Evolutionary conservation across 148 eudicot genomes (phyloP).

Genomic region (Pouteria glomerata): DNA sequence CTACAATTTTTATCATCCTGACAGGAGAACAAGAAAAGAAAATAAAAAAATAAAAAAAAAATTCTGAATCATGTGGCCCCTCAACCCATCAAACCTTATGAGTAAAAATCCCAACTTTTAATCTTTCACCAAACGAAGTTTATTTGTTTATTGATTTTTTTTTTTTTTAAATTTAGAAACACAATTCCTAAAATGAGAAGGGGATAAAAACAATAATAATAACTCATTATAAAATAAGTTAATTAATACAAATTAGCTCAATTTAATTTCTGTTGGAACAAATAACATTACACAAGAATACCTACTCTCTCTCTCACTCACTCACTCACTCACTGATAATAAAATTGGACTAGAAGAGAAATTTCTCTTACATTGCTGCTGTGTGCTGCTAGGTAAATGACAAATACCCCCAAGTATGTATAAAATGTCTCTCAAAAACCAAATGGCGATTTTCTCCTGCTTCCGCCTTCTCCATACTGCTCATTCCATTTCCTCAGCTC

Average conservation of each 20-base stretch:
- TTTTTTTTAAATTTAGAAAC: too few relatives aligned
- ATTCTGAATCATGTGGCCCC: too few relatives aligned
- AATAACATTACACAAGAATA: background rate
- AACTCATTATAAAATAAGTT: background rate
- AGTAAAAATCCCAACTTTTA: too few relatives aligned
- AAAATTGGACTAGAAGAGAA: conserved; percentile 1
- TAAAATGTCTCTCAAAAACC: conserved; percentile 48
- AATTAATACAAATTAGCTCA: background rate
- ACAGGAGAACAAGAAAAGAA: too few relatives aligned
- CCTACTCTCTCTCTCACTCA: background rate
- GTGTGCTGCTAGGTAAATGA: too few relatives aligned
- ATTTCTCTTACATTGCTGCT: background rate
- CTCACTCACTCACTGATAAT: background rate
- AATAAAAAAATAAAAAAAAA: too few relatives aligned
- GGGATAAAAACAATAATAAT: background rate
- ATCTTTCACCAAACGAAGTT: too few relatives aligned
- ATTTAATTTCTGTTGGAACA: background rate
- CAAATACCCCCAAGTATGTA: too few relatives aligned
- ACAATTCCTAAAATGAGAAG: background rate
- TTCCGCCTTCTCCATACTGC: conserved; percentile 97
- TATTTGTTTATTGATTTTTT: too few relatives aligned
- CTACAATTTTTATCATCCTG: too few relatives aligned
- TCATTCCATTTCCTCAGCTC: conserved; percentile 98
- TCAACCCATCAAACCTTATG: too few relatives aligned
- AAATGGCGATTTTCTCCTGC: conserved; percentile 78